Conservation (phyloP, 2,329 filamentous ascomycete genomes). For the Dothistroma septosporum region DNA sequence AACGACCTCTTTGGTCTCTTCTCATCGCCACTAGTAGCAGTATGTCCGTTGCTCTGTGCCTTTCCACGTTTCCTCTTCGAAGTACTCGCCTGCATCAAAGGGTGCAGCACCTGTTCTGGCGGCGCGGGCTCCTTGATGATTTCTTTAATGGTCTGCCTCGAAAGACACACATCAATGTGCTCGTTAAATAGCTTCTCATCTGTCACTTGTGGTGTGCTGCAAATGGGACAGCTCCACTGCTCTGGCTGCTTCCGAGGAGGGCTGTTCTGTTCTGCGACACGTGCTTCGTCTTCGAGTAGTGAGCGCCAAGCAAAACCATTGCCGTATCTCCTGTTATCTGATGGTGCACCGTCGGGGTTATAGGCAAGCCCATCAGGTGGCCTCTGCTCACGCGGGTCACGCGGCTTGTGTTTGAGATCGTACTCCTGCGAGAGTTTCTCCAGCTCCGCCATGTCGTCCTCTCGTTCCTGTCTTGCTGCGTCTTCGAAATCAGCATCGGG, state of each 20-base stretch:
- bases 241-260: conserved; percentile 26
- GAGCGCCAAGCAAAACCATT: conserved; percentile 34
- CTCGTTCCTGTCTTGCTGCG: conserved; percentile 56
- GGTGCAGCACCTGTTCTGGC: conserved; percentile 8
- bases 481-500: conserved; percentile 64
- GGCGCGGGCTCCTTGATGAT: conserved; percentile 56
- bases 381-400: conserved; percentile 1
- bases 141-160: conserved; percentile 78
- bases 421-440: conserved; percentile 60
- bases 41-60: conserved; percentile 2
- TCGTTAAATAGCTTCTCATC: conserved; percentile 78
- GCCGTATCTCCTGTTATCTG: conserved; percentile 31
- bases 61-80: conserved; percentile 30
- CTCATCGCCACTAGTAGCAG: conserved; percentile 4
- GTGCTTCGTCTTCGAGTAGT: conserved; percentile 29
- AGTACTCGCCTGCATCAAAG: conserved; percentile 14
- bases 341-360: conserved; percentile 7
- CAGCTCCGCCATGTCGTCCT: conserved; percentile 58
- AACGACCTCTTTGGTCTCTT: conserved; percentile 30
- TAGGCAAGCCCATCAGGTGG: conserved; percentile 7
- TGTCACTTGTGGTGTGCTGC: conserved; percentile 67
- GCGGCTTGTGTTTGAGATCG: conserved; percentile 29
- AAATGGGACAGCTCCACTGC: conserved; percentile 86
- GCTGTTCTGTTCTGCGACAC: conserved; percentile 29
- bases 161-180: conserved; percentile 90